Evolutionary conservation across 2,329 filamentous ascomycete genomes (phyloP).

Genomic region (Emmonsiellopsis sp.): DNA sequence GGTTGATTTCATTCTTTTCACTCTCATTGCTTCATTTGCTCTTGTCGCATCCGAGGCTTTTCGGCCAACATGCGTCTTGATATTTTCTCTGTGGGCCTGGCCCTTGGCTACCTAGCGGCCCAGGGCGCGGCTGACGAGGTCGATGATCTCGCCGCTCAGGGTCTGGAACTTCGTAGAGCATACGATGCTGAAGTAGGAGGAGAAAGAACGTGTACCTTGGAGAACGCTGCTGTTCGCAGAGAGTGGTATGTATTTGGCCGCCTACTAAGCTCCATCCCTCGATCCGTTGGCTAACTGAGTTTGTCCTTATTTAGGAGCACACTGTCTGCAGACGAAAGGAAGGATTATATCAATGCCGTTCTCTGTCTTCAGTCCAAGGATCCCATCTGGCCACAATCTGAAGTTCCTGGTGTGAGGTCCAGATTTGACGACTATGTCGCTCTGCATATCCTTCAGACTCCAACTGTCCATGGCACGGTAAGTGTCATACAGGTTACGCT

Average conservation of each 20-base stretch:
- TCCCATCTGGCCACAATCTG: neutral
- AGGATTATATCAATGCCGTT: slow-evolving; percentile 7
- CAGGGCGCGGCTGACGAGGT: neutral
- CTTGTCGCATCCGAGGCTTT: neutral
- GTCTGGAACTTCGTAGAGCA: neutral
- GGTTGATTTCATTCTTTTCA: neutral
- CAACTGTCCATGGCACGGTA: slow-evolving; percentile 4
- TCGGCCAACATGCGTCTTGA: neutral
- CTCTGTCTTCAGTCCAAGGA: slow-evolving; percentile 5
- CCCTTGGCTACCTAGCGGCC: neutral
- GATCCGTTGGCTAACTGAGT: neutral
- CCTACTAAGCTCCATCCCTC: neutral
- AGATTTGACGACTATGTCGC: slow-evolving; percentile 7
- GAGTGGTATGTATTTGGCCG: neutral
- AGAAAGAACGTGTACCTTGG: neutral
- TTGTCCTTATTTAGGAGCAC: neutral
- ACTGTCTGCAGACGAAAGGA: slow-evolving; percentile 2
- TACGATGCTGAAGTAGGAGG: neutral
- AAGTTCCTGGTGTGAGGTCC: slow-evolving; percentile 6
- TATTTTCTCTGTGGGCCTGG: neutral
- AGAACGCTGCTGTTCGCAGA: neutral
- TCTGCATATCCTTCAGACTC: slow-evolving; percentile 6
- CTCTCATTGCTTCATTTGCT: neutral
- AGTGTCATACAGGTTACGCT: neutral
- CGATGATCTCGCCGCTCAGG: neutral